Evolutionary conservation across 805 yeast genomes (phyloP).

Genomic region (Kurtzmaniella fragi): DNA sequence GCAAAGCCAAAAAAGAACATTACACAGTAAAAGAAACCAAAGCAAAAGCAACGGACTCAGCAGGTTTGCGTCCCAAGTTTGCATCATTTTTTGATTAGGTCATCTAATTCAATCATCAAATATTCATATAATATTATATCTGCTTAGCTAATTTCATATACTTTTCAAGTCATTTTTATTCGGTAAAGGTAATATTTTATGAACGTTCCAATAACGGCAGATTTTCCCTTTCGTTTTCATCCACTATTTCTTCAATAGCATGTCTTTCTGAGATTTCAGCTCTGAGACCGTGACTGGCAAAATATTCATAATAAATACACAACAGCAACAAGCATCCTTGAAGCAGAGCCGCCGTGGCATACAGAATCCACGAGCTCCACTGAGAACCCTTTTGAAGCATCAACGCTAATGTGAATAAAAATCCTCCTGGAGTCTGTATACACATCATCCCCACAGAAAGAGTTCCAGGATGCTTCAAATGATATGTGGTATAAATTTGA

Average conservation of each 20-base stretch:
- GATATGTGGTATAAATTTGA: slow-evolving; percentile 66
- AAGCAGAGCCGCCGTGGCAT: slow-evolving; percentile 61
- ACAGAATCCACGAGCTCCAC: slow-evolving; percentile 87
- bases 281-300: slow-evolving; percentile 15
- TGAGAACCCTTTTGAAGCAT: slow-evolving; percentile 68
- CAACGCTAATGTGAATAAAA: slow-evolving; percentile 68
- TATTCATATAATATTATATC: not conserved
- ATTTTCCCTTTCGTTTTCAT: slow-evolving; percentile 15
- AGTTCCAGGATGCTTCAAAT: slow-evolving; percentile 72
- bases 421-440: slow-evolving; percentile 88
- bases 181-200: no score
- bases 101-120: no score
- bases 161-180: no score
- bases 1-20: not conserved
- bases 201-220: not conserved
- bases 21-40: no score
- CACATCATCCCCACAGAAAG: slow-evolving; percentile 77
- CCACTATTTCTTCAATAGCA: slow-evolving; percentile 25
- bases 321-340: slow-evolving; percentile 59
- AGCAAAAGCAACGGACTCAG: no score
- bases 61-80: slow-evolving; percentile 1
- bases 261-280: slow-evolving; percentile 23
- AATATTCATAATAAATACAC: slow-evolving; percentile 50
- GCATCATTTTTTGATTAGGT: slow-evolving; percentile 4
- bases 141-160: no score